Base-by-base conservation (phyloP, 306 rosid genomes). In the Phaseolus lunatus region DNA sequence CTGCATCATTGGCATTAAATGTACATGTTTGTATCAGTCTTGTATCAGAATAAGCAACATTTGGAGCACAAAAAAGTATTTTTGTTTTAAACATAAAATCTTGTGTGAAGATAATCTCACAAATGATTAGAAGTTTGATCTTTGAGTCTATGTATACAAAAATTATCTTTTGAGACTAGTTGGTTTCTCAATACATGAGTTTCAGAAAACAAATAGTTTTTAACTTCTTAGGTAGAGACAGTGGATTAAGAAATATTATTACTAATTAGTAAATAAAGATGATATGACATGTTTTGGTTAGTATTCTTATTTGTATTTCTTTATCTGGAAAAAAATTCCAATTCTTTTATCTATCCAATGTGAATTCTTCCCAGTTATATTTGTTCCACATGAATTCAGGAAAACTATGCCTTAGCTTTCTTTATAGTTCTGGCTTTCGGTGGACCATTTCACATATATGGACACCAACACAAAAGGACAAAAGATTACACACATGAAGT, bases 391-490 rank as follows among this genome's bases (percentile, higher is more conserved):
- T 70, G 48, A 71, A 72, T 37, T 72, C 67, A 71, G 50, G 62
- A 75, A 67, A 45, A 29, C 9, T 33, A 56, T 56, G 39, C 58
- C 22, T 37, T 48, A 47, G 10, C 56, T 72, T 29, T 59, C 24
- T 56, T 70, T 58, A 23, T 66, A 31, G 61, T 43, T 57, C 22
- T 1, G 23, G 53, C 84, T 75, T 84, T 84, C 72, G 84, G 84
- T 80, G 84, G 79, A 29, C 82, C 73, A 56, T 22, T 58, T 75
- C 19, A 24, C 20, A 52, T 54, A 54, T n/a, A 48, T 43, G 78
- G 48, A 66, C 79, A 29, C 16, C 76, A 69, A 80, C 18, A 39
- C 49, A 80, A 80, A 35, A 75, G 57, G 82, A 80, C 78, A 70
- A 76, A 83, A 66, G 27, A 57, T 56, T 79, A 33, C 70, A 64